Evolutionary conservation across 2,329 filamentous ascomycete species (phyloP).

Genomic region (Teratosphaeria gauchensis): DNA sequence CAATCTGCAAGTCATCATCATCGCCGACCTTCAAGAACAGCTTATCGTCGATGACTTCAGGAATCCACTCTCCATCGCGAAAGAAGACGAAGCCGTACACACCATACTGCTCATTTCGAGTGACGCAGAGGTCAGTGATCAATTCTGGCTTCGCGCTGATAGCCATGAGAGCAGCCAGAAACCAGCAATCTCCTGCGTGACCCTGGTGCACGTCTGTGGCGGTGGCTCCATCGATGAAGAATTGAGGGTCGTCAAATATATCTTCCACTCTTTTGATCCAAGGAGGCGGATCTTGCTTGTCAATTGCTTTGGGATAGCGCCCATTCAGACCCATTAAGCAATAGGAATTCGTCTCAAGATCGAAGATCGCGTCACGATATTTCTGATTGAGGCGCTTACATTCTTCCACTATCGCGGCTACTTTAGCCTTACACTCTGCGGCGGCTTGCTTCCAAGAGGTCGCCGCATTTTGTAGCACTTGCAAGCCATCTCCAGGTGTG

Average conservation of each 20-base stretch:
- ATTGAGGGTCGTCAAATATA: slow-evolving; percentile 34
- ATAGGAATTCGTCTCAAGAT: slow-evolving; percentile 59
- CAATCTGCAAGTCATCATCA: slow-evolving; percentile 58
- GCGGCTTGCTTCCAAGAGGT: slow-evolving; percentile 62
- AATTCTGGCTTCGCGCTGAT: slow-evolving; percentile 67
- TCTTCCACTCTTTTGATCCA: slow-evolving; percentile 25
- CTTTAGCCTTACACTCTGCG: slow-evolving; percentile 54
- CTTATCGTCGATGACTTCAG: slow-evolving; percentile 86
- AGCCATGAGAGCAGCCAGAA: slow-evolving; percentile 70
- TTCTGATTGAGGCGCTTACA: slow-evolving; percentile 74
- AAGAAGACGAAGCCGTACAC: slow-evolving; percentile 83
- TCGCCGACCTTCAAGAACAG: slow-evolving; percentile 73
- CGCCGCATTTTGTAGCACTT: slow-evolving; percentile 18
- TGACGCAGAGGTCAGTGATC: slow-evolving; percentile 62
- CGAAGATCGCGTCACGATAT: slow-evolving; percentile 79
- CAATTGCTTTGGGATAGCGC: slow-evolving; percentile 10
- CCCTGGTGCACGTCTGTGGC: slow-evolving; percentile 74
- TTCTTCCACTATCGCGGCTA: slow-evolving; percentile 48
- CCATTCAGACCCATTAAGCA: slow-evolving; percentile 21
- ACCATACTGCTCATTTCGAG: slow-evolving; percentile 60
- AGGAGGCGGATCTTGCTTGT: slow-evolving; percentile 18
- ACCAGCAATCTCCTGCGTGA: slow-evolving; percentile 73
- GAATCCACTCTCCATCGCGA: slow-evolving; percentile 81
- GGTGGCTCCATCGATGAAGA: slow-evolving; percentile 64
- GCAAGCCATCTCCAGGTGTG: slow-evolving; percentile 12